Evolutionary conservation across 2,329 filamentous ascomycete genomes (phyloP).

Genomic region (Chaetothyriales sp.): DNA sequence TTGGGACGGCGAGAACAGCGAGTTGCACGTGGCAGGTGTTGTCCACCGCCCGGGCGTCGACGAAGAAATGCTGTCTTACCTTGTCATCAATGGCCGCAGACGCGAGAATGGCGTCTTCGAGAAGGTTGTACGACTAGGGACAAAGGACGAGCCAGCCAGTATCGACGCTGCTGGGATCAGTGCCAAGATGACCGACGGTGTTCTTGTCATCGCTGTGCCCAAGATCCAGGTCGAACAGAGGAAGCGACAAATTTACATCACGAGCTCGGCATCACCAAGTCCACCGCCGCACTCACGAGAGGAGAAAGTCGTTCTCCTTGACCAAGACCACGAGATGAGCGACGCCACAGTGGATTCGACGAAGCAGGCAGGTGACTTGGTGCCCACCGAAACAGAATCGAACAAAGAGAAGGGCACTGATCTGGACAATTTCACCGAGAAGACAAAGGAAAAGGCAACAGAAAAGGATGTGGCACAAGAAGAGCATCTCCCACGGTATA

Average conservation of each 20-base stretch:
- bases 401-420: conserved; percentile 9
- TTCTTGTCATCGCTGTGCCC: conserved; percentile 61
- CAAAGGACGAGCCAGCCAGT: conserved; percentile 38
- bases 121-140: conserved; percentile 47
- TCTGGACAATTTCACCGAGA: conserved; percentile 8
- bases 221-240: conserved; percentile 46
- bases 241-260: conserved; percentile 33
- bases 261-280: conserved; percentile 5
- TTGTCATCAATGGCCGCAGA: conserved; percentile 56
- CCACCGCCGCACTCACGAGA: conserved; percentile 23
- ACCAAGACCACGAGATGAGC: conserved; percentile 22
- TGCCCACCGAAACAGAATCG: background rate
- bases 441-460: conserved; percentile 9
- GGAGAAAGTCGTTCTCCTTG: conserved; percentile 33
- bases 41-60: conserved; percentile 56
- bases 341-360: conserved; percentile 1
- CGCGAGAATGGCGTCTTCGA: conserved; percentile 61
- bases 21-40: conserved; percentile 55
- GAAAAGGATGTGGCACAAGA: conserved; percentile 13
- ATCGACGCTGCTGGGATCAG: conserved; percentile 54
- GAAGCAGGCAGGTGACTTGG: background rate
- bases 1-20: conserved; percentile 54
- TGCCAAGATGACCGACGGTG: conserved; percentile 64
- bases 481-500: conserved; percentile 14
- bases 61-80: conserved; percentile 49